Evolutionary conservation across 129 eudicot species (phyloP).

Genomic region (Flaveria trinervia): DNA sequence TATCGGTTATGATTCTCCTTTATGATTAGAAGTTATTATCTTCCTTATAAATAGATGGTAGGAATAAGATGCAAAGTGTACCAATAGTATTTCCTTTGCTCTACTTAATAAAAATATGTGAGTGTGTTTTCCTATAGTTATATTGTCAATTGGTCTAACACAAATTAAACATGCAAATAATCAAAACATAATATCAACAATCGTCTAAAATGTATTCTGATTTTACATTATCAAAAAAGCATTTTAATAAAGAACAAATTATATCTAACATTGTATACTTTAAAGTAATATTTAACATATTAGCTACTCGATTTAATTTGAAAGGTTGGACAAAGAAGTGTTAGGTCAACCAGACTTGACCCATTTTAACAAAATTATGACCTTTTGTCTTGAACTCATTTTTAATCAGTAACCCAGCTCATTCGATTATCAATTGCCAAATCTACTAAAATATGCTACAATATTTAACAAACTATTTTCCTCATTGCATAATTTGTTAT

Average conservation of each 20-base stretch:
- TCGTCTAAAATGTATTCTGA: background rate
- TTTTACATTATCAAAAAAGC: background rate
- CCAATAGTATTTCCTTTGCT: too few relatives aligned
- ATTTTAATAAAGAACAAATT: background rate
- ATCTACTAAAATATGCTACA: too few relatives aligned
- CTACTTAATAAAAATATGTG: too few relatives aligned
- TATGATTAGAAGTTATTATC: too few relatives aligned
- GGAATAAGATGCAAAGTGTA: too few relatives aligned
- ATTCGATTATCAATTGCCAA: too few relatives aligned
- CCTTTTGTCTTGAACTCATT: background rate
- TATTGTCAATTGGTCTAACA: too few relatives aligned
- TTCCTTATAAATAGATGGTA: too few relatives aligned
- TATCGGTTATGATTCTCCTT: too few relatives aligned
- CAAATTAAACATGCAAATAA: background rate
- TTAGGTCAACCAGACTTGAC: background rate
- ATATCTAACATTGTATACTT: background rate
- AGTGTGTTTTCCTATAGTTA: too few relatives aligned
- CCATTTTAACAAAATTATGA: background rate
- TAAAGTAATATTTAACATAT: background rate
- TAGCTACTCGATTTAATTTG: background rate
- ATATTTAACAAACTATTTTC: too few relatives aligned
- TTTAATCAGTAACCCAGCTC: background rate
- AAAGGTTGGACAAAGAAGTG: slow-evolving; percentile 3
- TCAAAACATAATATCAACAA: background rate
- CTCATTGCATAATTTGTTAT: too few relatives aligned